Base-by-base conservation (phyloP, 306 rosid species). In the Lagenaria siceraria region DNA sequence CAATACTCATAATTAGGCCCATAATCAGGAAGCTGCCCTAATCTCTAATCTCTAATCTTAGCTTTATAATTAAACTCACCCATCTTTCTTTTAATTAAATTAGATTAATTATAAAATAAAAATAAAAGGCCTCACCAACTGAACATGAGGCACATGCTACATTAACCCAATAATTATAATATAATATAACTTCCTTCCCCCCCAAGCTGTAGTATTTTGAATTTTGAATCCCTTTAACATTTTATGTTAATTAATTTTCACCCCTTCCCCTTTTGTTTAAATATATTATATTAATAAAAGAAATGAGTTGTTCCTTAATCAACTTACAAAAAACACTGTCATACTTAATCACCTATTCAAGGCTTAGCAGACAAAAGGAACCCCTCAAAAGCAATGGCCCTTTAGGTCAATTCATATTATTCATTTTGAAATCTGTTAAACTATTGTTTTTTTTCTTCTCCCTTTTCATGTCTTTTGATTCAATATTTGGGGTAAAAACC, bases 1-100 rank as follows among this genome's bases (percentile, higher is more conserved):
- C 76, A 59, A 25, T 59, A 14, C 77, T 80, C 76, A 85, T 81
- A 81, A 81, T 75, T 78, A 79, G 55, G 80, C 87, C 85, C 81
- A 83, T 80, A 79, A 74, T 80, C 79, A 79, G 78, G 78, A 83
- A 71, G 31, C 65, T 82, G 81, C 58, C 73, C 76, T 40, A 43
- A 36, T 21, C 71, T 13, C 51, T 64, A 51, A 21, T 70, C 43
- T 33, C 72, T 65, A 65, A 65, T 65, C 72, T 65, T 65, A 56
- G 2, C n/a, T 61, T 62, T 79, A 36, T 69, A 77, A 42, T 52
- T 79, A 75, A 49, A 49, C 4, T 46, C 52, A 46, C 52, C 3
- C 0, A 40, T 46, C 52, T 46, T 46, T 43, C n/a, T n/a, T n/a
- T n/a, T n/a, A n/a, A n/a, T n/a, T n/a, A n/a, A n/a, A n/a, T n/a